Evolutionary conservation across 1,139 yeast species (phyloP), one percentile per base, ranked within the genome.

Genomic region (Saccharomyces hybrid): DNA sequence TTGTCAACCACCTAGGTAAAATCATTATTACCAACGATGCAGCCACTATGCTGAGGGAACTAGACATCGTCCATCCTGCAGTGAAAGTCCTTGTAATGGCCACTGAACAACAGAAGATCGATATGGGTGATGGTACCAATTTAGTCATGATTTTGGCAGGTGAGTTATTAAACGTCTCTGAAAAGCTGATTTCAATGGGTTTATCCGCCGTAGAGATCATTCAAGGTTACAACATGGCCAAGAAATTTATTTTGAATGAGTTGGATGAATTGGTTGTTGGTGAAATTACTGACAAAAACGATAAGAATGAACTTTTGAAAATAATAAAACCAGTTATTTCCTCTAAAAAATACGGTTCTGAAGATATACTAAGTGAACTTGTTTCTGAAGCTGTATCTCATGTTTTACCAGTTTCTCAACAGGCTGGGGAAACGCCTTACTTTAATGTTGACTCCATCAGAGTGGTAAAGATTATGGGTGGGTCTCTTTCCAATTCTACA

Each of bases 81-180:
- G 99, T 95, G 23, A 93, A 93, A 73, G 83, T 93, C 50, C 80
- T 93, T 61, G 95, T 93, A 56, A 89, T 90, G 97, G 97, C 98
- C 26, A 84, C 96, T 23, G 89, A 91, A 69, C 99, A 93, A 75
- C 99, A 93, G 74, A 97, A 93, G 70, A 80, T 84, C 63, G 99
- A 93, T 70, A 79, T 83, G 82, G 93, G 91, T 54, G 93, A 85
- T 67, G 84, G 85, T 57, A 82, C 90, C 5, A 85, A 84, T 67
- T 73, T 84, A 54, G 91, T 86, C 44, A 73, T 85, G 63, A 79
- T 85, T 49, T 73, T 93, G 61, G 97, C 98, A n/a, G 97, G 97
- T 51, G 97, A 91, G 70, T 75, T 91, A 56, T 78, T 91, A 62
- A 85, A 84, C 63, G 82, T 86, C 59, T 88, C 96, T 49, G 96